Percentiles rank a stretch among this genome's conserved stretches.
Conservation (phyloP, 2,329 filamentous ascomycete species). For the Xylaria sp. region DNA sequence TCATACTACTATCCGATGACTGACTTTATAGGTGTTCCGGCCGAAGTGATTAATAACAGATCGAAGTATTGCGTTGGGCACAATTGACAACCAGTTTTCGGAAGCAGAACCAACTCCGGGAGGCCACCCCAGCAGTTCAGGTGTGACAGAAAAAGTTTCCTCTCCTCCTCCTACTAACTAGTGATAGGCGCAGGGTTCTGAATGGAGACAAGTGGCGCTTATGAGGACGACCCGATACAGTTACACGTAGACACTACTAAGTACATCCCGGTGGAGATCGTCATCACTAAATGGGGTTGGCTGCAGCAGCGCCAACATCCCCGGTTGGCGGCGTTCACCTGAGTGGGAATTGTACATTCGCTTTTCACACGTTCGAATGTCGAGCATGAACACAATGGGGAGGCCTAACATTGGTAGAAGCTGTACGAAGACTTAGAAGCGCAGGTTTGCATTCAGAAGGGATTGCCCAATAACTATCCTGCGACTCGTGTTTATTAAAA, state of each 20-base stretch:
- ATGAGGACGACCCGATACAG: slow-evolving; percentile 20
- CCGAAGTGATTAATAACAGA: slow-evolving; percentile 19
- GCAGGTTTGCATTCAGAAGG: too few relatives aligned
- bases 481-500: too few relatives aligned
- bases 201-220: slow-evolving; percentile 50
- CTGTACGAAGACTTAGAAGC: too few relatives aligned
- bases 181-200: slow-evolving; percentile 37
- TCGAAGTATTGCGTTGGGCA: slow-evolving; percentile 31
- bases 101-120: slow-evolving; percentile 10
- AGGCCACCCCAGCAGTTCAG: slow-evolving; percentile 15
- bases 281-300: slow-evolving; percentile 7
- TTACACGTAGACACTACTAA: slow-evolving; percentile 23
- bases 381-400: neutral
- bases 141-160: neutral
- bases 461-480: too few relatives aligned
- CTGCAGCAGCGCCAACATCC: slow-evolving; percentile 22
- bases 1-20: neutral
- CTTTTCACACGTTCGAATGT: neutral
- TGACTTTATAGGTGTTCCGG: slow-evolving; percentile 7
- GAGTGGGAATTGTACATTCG: neutral
- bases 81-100: slow-evolving; percentile 23
- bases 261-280: slow-evolving; percentile 18
- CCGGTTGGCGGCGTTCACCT: slow-evolving; percentile 19
- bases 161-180: slow-evolving; percentile 9
- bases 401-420: too few relatives aligned